Base-by-base conservation (phyloP, 1,284 basidiomycete genomes). In the Cutaneotrichosporon cavernicola region DNA sequence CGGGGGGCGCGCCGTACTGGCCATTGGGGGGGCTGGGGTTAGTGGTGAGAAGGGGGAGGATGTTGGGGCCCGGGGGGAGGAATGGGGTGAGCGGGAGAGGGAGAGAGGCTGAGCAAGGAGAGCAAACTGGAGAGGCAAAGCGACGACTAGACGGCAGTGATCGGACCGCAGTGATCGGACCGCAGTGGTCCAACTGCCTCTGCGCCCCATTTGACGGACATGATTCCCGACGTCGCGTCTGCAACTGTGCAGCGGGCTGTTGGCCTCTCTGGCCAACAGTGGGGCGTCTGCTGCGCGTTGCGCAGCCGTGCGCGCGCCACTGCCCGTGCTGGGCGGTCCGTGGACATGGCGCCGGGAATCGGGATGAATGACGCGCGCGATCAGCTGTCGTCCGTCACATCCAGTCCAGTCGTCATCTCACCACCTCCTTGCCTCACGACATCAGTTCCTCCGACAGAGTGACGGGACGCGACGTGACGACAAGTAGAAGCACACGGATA, bases 1-100 rank as follows among this genome's bases (percentile, higher is more conserved):
- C 38, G 16, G 63, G 56, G 34, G 26, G 58, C 10, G 16, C 43
- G 53, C 55, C 47, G 43, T 64, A 52, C 40, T 55, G 63, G 43
- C 43, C 43, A n/a, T 18, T 18, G 18, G 58, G 62, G 34, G 22
- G 21, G 53, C 31, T 49, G 61, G 31, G 26, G 47, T 62, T 31
- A 56, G 55, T 13, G 34, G 34, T 6, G 43, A 34, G 11, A n/a
- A 36, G 18, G 26, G 58, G 57, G 32, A 47, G 43, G 40, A 30
- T 3, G 38, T 46, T 21, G 11, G 26, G 31, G 36, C 5, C 5
- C 26, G 26, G 10, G 49, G 30, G 26, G 38, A 21, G 18, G 9
- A 8, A 26, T 47, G 18, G 32, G 30, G 18, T 21, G n/a, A 5
- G 18, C 16, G 18, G 18, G 5, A 18, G 43, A 18, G 16, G 18